phyloP scores from a whole-genome alignment of 495 filamentous ascomycete species.

The Bryoglossum gracile region DNA sequence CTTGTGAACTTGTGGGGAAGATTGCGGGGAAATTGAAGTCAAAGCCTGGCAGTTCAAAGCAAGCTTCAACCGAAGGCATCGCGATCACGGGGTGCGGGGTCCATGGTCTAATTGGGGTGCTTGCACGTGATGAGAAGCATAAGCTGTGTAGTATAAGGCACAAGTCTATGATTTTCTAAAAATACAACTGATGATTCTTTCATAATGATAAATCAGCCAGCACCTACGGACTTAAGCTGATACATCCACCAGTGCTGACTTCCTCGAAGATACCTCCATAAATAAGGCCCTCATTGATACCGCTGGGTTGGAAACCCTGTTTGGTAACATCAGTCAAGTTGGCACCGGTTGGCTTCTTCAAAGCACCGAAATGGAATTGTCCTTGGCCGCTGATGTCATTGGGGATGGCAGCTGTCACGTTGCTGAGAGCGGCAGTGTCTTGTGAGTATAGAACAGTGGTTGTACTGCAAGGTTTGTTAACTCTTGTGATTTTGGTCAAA shows the following conservation, averaged over 20 bases:
- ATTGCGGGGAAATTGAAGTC: too few relatives aligned
- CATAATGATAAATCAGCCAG: neutral
- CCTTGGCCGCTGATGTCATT: constrained; percentile 40
- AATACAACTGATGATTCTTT: too few relatives aligned
- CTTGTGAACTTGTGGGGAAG: too few relatives aligned
- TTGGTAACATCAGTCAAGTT: constrained; percentile 32
- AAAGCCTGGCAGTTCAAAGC: too few relatives aligned
- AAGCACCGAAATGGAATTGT: constrained; percentile 40
- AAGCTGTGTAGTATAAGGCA: too few relatives aligned
- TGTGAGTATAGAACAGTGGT: constrained; percentile 35
- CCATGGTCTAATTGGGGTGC: too few relatives aligned
- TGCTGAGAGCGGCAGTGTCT: constrained; percentile 26
- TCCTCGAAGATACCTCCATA: constrained; percentile 42
- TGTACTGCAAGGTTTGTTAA: constrained; percentile 23
- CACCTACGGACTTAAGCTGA: constrained; percentile 22
- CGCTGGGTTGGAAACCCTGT: constrained; percentile 33
- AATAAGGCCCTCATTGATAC: constrained; percentile 39
- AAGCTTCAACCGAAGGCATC: too few relatives aligned
- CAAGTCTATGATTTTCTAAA: too few relatives aligned
- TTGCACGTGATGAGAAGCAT: too few relatives aligned
- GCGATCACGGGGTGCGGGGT: too few relatives aligned
- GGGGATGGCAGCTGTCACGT: constrained; percentile 26
- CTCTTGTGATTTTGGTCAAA: neutral
- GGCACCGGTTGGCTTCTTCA: constrained; percentile 35
- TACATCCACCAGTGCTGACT: constrained; percentile 30